Evolutionary conservation across 768 basidiomycete species (phyloP).

Genomic region (Kwoniella dejecticola): DNA sequence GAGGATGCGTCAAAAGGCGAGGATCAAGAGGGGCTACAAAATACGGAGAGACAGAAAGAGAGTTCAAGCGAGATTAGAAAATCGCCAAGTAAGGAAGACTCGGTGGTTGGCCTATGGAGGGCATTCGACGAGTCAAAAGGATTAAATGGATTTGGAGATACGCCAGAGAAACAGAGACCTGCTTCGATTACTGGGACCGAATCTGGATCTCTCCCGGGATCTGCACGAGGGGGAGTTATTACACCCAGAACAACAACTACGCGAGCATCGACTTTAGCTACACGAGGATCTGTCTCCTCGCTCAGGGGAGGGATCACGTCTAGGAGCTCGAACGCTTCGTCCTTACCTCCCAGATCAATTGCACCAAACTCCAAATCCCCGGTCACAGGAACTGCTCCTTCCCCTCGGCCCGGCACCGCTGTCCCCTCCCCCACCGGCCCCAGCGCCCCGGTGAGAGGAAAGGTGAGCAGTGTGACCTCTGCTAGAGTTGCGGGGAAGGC

Average conservation of each 20-base stretch:
- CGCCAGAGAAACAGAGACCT: background rate
- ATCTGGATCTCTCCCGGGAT: too few relatives aligned
- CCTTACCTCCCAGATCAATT: too few relatives aligned
- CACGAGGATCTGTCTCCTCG: background rate
- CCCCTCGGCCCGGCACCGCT: too few relatives aligned
- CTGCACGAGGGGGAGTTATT: too few relatives aligned
- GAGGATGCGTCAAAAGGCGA: background rate
- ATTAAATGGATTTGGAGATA: background rate
- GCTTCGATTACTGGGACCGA: background rate
- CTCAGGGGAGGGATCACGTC: background rate
- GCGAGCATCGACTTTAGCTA: background rate
- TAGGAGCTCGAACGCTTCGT: too few relatives aligned
- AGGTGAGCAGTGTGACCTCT: background rate
- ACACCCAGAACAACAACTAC: background rate
- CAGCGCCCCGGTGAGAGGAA: background rate
- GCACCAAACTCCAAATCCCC: too few relatives aligned
- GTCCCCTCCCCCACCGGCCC: background rate
- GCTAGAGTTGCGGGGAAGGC: conserved; percentile 5
- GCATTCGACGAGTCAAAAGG: conserved; percentile 12
- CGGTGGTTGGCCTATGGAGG: conserved; percentile 13
- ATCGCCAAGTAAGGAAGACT: conserved; percentile 14
- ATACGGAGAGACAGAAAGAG: background rate
- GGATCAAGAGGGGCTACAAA: background rate
- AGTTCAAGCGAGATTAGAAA: conserved; percentile 1
- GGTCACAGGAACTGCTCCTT: too few relatives aligned